These are phyloP conservation scores for Gossypium mustelinum DNA, from an alignment of 345 rosid species.

Conservation along the genomic window DNA sequence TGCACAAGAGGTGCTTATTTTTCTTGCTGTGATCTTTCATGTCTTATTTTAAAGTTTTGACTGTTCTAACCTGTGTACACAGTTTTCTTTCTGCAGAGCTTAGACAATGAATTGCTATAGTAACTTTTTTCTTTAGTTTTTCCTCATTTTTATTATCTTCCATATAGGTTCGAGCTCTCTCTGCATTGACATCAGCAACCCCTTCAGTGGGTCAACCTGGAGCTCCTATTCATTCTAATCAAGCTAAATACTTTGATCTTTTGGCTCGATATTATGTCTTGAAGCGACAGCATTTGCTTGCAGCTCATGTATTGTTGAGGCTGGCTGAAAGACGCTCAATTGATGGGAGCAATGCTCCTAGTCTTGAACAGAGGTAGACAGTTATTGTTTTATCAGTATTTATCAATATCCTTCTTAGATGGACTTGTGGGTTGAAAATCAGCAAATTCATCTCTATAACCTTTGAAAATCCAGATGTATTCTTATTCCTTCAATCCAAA, in stretches of 20 bases:
- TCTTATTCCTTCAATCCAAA: not conserved
- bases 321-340: constrained; percentile 84
- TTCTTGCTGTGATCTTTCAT: constrained; percentile 10
- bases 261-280: constrained; percentile 88
- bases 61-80: not conserved
- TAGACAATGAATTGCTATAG: not conserved
- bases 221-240: constrained; percentile 48
- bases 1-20: constrained; percentile 55
- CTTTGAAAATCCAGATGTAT: not conserved
- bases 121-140: not conserved
- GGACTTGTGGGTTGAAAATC: not conserved
- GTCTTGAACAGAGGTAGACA: constrained; percentile 75
- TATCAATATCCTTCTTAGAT: not conserved
- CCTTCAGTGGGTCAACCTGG: constrained; percentile 59
- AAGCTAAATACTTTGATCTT: constrained; percentile 80
- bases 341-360: constrained; percentile 53
- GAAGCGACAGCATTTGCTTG: constrained; percentile 90
- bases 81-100: constrained; percentile 5
- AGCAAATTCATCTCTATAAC: not conserved
- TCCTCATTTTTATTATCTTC: constrained; percentile 13
- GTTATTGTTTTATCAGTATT: not conserved
- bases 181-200: constrained; percentile 44
- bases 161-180: constrained; percentile 50
- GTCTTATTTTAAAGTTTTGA: constrained; percentile 14
- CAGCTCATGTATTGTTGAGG: constrained; percentile 86